Evolutionary conservation across 257 asterid species (phyloP).

Genomic region (Cruciata laevipes): DNA sequence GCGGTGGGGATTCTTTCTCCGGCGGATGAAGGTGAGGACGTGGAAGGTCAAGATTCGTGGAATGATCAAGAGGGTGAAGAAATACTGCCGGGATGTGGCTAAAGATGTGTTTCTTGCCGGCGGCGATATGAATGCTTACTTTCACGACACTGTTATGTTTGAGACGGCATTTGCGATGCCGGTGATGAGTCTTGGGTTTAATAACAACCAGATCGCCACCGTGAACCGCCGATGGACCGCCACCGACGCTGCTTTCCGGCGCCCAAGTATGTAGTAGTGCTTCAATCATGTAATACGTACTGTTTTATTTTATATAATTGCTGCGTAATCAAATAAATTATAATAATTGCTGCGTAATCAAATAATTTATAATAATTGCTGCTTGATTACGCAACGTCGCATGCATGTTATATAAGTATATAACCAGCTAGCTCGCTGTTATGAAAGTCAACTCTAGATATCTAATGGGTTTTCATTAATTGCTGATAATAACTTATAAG

Average conservation of each 20-base stretch:
- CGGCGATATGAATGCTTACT: constrained; percentile 32
- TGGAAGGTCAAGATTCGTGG: constrained; percentile 29
- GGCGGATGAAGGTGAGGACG: constrained; percentile 24
- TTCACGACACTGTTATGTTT: constrained; percentile 50
- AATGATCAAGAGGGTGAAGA: constrained; percentile 46
- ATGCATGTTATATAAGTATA: neutral
- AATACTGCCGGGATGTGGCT: constrained; percentile 27
- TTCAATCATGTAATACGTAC: neutral
- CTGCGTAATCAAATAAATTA: neutral
- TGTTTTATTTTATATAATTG: neutral
- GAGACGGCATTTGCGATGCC: constrained; percentile 73
- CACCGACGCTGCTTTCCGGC: neutral
- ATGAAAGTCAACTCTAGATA: neutral
- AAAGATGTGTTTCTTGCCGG: constrained; percentile 43
- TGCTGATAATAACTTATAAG: no score
- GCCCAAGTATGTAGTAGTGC: neutral
- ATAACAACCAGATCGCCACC: constrained; percentile 18
- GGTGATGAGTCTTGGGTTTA: constrained; percentile 57
- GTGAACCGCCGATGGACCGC: neutral
- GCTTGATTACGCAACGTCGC: neutral
- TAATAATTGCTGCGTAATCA: neutral
- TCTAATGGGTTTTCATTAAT: no score
- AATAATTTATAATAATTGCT: neutral
- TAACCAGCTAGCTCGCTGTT: neutral
- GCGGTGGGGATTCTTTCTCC: constrained; percentile 35